These are phyloP conservation scores for Isoetes taiwanensis DNA, from an alignment of 75 land plant genomes.

Conservation along the genomic window DNA sequence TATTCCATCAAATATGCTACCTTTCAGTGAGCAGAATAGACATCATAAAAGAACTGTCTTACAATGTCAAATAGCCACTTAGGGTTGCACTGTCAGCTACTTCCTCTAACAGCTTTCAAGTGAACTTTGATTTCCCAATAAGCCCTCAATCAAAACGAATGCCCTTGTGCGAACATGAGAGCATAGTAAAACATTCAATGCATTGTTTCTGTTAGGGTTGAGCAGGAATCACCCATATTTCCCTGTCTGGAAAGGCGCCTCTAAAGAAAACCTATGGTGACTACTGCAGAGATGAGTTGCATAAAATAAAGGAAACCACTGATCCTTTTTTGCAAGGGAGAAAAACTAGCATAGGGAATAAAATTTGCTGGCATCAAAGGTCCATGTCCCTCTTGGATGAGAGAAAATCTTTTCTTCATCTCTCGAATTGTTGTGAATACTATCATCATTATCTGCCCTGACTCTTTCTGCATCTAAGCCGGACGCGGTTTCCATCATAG, in stretches of 20 bases:
- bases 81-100: conserved; percentile 38
- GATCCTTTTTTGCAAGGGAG: conserved; percentile 36
- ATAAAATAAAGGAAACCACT: conserved; percentile 50
- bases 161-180: conserved; percentile 52
- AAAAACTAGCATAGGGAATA: conserved; percentile 41
- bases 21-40: conserved; percentile 54
- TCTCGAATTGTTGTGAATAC: no score
- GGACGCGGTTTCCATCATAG: conserved; percentile 21
- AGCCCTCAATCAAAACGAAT: conserved; percentile 58
- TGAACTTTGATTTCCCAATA: conserved; percentile 66
- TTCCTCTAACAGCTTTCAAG: no score
- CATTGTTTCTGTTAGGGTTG: not conserved
- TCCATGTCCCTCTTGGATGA: conserved; percentile 45
- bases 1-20: conserved; percentile 73
- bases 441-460: no score
- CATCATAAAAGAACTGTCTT: conserved; percentile 65
- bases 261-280: conserved; percentile 43
- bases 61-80: conserved; percentile 26
- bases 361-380: conserved; percentile 34
- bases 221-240: conserved; percentile 13
- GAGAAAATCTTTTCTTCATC: no score
- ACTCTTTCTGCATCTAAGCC: not conserved
- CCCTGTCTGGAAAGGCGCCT: conserved; percentile 35
- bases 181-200: conserved; percentile 32
- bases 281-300: conserved; percentile 46